Conservation (phyloP, 805 yeast species). For the Suhomyces xylopsoci region DNA sequence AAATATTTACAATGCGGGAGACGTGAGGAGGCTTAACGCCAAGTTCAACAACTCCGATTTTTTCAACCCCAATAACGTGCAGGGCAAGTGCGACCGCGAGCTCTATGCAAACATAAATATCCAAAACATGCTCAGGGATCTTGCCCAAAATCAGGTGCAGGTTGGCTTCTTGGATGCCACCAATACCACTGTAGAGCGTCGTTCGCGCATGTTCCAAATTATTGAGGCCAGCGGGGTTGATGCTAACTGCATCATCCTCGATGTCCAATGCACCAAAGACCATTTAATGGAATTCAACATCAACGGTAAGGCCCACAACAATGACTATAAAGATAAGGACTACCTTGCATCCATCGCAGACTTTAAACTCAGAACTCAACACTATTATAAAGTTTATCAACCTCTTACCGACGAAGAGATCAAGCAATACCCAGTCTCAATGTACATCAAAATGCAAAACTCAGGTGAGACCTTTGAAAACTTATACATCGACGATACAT, state of each 20-base stretch:
- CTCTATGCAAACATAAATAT: slow-evolving; percentile 33
- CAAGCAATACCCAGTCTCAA: slow-evolving; percentile 14
- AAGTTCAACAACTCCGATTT: slow-evolving; percentile 32
- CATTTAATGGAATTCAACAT: slow-evolving; percentile 57
- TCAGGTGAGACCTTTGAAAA: slow-evolving; percentile 25
- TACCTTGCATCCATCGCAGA: slow-evolving; percentile 54
- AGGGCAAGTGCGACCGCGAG: slow-evolving; percentile 32
- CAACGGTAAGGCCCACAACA: slow-evolving; percentile 59
- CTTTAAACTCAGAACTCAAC: slow-evolving; percentile 54
- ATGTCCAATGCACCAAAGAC: slow-evolving; percentile 55
- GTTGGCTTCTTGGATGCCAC: slow-evolving; percentile 45
- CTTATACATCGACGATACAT: slow-evolving; percentile 16
- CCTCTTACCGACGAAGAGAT: slow-evolving; percentile 27
- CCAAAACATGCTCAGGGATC: slow-evolving; percentile 28
- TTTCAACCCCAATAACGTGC: slow-evolving; percentile 35
- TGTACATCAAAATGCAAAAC: slow-evolving; percentile 25
- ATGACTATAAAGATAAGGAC: slow-evolving; percentile 55
- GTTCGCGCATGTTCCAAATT: slow-evolving; percentile 28
- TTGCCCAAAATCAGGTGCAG: slow-evolving; percentile 21
- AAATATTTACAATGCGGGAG: slow-evolving; percentile 50
- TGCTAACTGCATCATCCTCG: slow-evolving; percentile 50
- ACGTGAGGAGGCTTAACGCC: slow-evolving; percentile 39
- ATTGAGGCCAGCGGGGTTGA: slow-evolving; percentile 23
- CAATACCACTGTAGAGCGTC: slow-evolving; percentile 35
- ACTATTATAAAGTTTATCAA: slow-evolving; percentile 42